Evolutionary conservation across 805 yeast genomes (phyloP), one percentile per base, ranked within the genome.

Genomic region (Groenewaldozyma salmanticensis): DNA sequence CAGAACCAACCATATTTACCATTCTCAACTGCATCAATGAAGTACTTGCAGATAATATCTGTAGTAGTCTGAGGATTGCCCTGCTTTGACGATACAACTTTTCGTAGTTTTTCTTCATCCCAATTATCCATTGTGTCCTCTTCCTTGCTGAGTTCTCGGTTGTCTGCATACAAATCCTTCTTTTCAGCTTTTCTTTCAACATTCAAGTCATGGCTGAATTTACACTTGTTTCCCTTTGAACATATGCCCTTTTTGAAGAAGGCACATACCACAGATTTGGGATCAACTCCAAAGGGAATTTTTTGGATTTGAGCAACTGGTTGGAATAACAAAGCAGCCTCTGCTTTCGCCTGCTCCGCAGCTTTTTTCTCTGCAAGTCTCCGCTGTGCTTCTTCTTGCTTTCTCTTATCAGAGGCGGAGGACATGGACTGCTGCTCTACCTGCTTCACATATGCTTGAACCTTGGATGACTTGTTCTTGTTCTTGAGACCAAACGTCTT

Each of bases 1-100:
- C 98, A 92, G 65, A 92, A 88, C 98, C 98, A 92, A 57, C 98
- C 98, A 60, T 92, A 92, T 59, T 90, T 90, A 44, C 90, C 92
- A 57, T 87, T 86, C 59, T 92, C 99, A 43, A 92, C 96, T 0
- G 98, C 97, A 45, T 87, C 95, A 50, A 92, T 84, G 66, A 92
- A 94, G 63, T 62, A 77, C 61, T 88, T 92, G 74, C 99, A 92
- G 37, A 92, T 84, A 51, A 75, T 92, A 50, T 90, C 96, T 0
- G 99, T 92, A 11, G 96, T 87, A 7, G 96, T 86, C 60, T 78
- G 78, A 42, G 81, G 87, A 60, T 92, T 92, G 39, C 98, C 97
- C 54, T 88, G 96, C 65, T 92, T 92, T 40, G 96, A 86, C 49
- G 72, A 43, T 54, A 92, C 81, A 47, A 92, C 97, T 27, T 71